Percentiles rank a stretch among this genome's conserved stretches.
phyloP scores from a whole-genome alignment of 768 basidiomycete genomes.

The Mrakia blollopis region DNA sequence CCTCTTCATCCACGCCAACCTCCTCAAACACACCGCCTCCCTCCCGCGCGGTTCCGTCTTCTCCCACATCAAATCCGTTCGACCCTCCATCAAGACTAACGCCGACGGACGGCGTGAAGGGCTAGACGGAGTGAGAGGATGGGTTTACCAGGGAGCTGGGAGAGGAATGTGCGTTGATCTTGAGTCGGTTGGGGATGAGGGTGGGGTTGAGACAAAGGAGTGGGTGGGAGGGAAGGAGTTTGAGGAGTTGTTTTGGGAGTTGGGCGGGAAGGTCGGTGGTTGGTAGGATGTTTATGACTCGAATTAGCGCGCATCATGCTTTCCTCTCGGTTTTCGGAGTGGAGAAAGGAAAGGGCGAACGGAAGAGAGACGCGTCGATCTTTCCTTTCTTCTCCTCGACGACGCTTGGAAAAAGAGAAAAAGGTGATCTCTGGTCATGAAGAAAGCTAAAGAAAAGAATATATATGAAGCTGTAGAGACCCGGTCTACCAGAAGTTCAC shows the following conservation, averaged over 20 bases:
- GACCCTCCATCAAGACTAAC: background rate
- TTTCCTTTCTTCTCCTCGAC: too few relatives aligned
- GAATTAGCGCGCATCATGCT: too few relatives aligned
- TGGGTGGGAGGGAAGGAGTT: conserved; percentile 23
- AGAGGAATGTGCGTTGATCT: conserved; percentile 33
- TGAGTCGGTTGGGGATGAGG: conserved; percentile 22
- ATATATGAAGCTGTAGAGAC: too few relatives aligned
- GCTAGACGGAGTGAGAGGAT: conserved; percentile 35
- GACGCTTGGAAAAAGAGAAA: too few relatives aligned
- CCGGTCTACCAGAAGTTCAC: too few relatives aligned
- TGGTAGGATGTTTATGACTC: conserved; percentile 32
- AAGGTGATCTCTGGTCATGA: too few relatives aligned
- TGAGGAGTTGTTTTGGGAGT: conserved; percentile 32
- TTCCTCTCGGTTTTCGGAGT: too few relatives aligned
- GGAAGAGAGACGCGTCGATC: too few relatives aligned
- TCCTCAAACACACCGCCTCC: conserved; percentile 45
- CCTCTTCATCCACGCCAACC: conserved; percentile 42
- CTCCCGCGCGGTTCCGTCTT: conserved; percentile 32
- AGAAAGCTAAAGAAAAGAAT: too few relatives aligned
- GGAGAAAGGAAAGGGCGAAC: too few relatives aligned
- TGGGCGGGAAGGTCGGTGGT: conserved; percentile 32
- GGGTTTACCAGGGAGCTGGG: conserved; percentile 30
- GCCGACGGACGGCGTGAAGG: background rate
- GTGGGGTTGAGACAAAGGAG: conserved; percentile 18
- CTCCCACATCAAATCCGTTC: conserved; percentile 32